Conservation (phyloP, 2,329 filamentous ascomycete species). For the Colletotrichum shisoi region DNA sequence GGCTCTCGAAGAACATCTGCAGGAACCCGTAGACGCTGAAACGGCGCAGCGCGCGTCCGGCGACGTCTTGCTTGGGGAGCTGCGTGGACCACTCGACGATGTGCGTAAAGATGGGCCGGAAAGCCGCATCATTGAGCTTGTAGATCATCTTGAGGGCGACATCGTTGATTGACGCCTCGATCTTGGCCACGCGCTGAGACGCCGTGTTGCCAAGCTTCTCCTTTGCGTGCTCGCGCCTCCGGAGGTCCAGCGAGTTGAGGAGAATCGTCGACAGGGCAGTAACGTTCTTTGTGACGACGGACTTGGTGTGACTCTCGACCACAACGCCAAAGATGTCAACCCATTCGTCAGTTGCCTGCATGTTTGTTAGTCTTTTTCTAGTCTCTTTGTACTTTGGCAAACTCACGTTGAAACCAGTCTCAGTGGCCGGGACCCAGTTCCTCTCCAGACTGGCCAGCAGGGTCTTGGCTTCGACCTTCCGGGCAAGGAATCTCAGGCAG, state of each 20-base stretch:
- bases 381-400: neutral
- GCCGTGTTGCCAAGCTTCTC: conserved; percentile 54
- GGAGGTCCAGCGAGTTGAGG: conserved; percentile 69
- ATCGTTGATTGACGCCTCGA: conserved; percentile 71
- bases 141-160: conserved; percentile 88
- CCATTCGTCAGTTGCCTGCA: conserved; percentile 71
- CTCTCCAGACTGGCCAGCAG: conserved; percentile 75
- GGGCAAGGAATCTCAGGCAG: conserved; percentile 77
- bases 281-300: conserved; percentile 78
- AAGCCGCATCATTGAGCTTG: conserved; percentile 93
- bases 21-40: conserved; percentile 85
- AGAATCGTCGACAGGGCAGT: conserved; percentile 72
- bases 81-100: conserved; percentile 81
- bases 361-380: conserved; percentile 11
- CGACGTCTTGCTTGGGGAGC: conserved; percentile 67
- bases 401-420: conserved; percentile 69
- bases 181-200: conserved; percentile 60
- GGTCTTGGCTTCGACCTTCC: conserved; percentile 78
- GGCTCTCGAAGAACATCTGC: conserved; percentile 77
- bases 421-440: conserved; percentile 73
- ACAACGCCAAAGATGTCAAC: conserved; percentile 74
- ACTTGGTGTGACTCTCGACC: conserved; percentile 81
- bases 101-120: conserved; percentile 87
- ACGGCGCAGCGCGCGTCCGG: conserved; percentile 68
- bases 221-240: conserved; percentile 62